Evolutionary conservation across 1,284 basidiomycete species (phyloP).

Genomic region (Chalciporus sp.): DNA sequence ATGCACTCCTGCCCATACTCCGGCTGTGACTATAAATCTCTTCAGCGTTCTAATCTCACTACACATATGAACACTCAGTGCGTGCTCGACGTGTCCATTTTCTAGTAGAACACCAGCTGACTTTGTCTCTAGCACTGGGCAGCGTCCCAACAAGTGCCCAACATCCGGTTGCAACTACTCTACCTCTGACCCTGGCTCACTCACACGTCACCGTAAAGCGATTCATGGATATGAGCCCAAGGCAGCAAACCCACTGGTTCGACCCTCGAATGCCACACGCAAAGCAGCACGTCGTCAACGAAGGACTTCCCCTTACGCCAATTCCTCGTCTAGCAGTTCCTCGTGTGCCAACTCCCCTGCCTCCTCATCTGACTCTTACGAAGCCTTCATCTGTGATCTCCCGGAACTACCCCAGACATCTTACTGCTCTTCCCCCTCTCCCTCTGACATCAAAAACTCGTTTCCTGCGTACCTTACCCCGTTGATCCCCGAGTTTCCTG

Average conservation of each 20-base stretch:
- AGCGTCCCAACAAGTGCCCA: slow-evolving; percentile 23
- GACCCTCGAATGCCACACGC: not conserved
- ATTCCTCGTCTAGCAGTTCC: not conserved
- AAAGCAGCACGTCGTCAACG: not conserved
- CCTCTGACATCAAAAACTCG: not conserved
- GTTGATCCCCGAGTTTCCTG: not conserved
- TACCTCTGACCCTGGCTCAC: slow-evolving; percentile 29
- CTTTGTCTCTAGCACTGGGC: slow-evolving; percentile 11
- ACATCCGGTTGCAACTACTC: slow-evolving; percentile 20
- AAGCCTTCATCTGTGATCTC: not conserved
- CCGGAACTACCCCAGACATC: not conserved
- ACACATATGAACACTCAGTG: slow-evolving; percentile 33
- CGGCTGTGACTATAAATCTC: slow-evolving; percentile 26
- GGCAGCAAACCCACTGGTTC: not conserved
- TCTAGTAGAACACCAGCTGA: slow-evolving; percentile 4
- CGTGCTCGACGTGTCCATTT: slow-evolving; percentile 1
- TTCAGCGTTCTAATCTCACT: slow-evolving; percentile 35
- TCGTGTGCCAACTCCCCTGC: not conserved
- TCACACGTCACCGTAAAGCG: slow-evolving; percentile 30
- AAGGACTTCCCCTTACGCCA: not conserved
- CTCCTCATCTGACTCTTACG: not conserved
- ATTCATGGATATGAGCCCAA: slow-evolving; percentile 20
- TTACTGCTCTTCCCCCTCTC: not conserved
- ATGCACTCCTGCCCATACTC: slow-evolving; percentile 26
- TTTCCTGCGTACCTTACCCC: not conserved